phyloP scores from a whole-genome alignment of 2,329 filamentous ascomycete genomes.

The Sphaerulina musiva region DNA sequence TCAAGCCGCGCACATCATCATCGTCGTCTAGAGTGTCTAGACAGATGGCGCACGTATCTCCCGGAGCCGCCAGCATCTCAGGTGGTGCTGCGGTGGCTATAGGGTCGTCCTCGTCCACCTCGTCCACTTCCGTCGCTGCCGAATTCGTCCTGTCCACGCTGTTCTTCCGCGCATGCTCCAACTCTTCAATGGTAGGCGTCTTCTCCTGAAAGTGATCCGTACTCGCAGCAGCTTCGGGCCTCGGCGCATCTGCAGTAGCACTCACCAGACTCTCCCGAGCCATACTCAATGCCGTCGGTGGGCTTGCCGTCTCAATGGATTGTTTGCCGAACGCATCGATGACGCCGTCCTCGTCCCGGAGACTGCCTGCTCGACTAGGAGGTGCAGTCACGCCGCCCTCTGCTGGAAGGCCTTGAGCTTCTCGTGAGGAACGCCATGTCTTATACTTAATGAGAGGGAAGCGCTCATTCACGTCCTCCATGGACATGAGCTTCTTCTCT shows the following conservation, averaged over 20 bases:
- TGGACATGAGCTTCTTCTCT: slow-evolving; percentile 98
- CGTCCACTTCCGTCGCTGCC: slow-evolving; percentile 50
- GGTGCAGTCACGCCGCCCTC: slow-evolving; percentile 74
- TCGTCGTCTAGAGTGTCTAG: slow-evolving; percentile 91
- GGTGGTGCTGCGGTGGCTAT: slow-evolving; percentile 76
- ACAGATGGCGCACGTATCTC: slow-evolving; percentile 94
- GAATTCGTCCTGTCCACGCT: slow-evolving; percentile 27
- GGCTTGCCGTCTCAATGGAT: slow-evolving; percentile 28
- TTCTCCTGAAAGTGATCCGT: slow-evolving; percentile 31
- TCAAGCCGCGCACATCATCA: slow-evolving; percentile 87
- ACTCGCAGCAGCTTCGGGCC: slow-evolving; percentile 21
- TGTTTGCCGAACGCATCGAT: slow-evolving; percentile 29
- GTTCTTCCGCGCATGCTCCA: slow-evolving; percentile 25
- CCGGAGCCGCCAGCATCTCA: slow-evolving; percentile 72
- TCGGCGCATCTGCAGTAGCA: slow-evolving; percentile 21
- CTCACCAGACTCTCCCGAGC: slow-evolving; percentile 45
- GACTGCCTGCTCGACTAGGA: slow-evolving; percentile 64
- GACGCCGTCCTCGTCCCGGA: slow-evolving; percentile 53
- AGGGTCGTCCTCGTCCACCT: slow-evolving; percentile 64
- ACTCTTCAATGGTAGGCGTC: slow-evolving; percentile 27
- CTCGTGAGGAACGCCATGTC: slow-evolving; percentile 77
- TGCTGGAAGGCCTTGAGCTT: slow-evolving; percentile 74
- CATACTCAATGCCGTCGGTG: slow-evolving; percentile 36
- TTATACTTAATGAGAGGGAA: slow-evolving; percentile 98
- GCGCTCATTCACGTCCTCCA: slow-evolving; percentile 97